Evolutionary conservation across 257 asterid genomes (phyloP), one percentile per base, ranked within the genome.

Genomic region (Euphrasia confusa): DNA sequence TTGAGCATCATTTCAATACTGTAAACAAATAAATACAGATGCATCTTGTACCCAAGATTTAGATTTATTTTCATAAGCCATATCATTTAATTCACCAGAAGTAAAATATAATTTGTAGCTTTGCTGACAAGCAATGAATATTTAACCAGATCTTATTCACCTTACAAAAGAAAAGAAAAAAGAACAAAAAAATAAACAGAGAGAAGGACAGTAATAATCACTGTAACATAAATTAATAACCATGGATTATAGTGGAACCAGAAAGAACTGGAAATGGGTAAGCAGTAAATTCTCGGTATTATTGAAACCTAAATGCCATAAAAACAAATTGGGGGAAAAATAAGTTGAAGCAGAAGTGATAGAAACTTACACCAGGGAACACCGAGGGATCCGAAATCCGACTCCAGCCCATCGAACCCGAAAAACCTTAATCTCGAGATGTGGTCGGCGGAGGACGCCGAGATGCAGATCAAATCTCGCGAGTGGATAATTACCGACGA

Each of bases 331-430:
- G 55, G 55, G 60, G 35, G 49, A 52, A 24, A 58, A 58, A 15
- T 17, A 11, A 7, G 18, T 2, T 10, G 54, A 30, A 11, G 33
- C 24, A 6, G 57, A 21, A 26, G 11, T 11, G 4, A 62, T 11
- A 52, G 67, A 54, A 45, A 65, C 96, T 79, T 85, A 93, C 99
- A 93, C 94, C 95, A 93, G 76, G 97, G 97, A 71, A 93, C 97
- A 33, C 99, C 99, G 32, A 93, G 96, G 73, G 89, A 82, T 76
- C 94, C 97, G 64, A 89, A 93, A 74, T 93, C 97, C 15, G 99
- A 81, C 54, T 84, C 96, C 49, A 79, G 77, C 4, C 75, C 88
- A 42, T 89, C 94, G 59, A 84, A 86, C 4, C 97, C 95, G 66
- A 89, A 84, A 59, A 89, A 92, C 59, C 82, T 79, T 68, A 92